Evolutionary conservation across 192 early-diverging fungal species (phyloP).

Genomic region (Coemansia furcata): DNA sequence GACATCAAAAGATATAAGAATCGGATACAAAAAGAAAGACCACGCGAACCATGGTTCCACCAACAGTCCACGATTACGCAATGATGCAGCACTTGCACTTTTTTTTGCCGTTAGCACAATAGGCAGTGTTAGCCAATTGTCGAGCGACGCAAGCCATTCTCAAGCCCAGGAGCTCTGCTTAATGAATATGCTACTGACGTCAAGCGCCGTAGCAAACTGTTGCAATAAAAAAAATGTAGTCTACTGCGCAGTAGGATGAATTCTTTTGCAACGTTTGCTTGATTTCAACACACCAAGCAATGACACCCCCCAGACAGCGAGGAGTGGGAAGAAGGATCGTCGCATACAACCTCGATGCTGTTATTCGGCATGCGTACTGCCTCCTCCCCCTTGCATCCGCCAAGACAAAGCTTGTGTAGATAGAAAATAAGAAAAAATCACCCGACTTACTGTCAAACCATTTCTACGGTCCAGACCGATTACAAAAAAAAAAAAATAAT

Average conservation of each 20-base stretch:
- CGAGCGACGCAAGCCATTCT: neutral
- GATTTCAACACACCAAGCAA: neutral
- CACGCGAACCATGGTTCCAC: neutral
- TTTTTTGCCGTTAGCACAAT: neutral
- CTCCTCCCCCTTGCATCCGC: neutral
- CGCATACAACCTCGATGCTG: neutral
- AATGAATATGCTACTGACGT: conserved; percentile 3
- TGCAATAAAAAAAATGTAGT: neutral
- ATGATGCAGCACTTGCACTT: neutral
- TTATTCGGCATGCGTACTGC: neutral
- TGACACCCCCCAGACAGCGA: neutral
- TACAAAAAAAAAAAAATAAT: conserved; percentile 9
- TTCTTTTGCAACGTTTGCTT: neutral
- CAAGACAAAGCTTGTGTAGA: neutral
- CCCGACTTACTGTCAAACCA: neutral
- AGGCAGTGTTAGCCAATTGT: neutral
- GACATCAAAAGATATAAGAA: neutral
- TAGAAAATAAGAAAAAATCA: neutral
- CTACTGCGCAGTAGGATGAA: neutral
- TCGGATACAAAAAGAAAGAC: neutral
- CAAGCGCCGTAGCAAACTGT: neutral
- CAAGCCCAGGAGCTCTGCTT: neutral
- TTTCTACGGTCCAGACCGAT: neutral
- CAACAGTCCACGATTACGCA: neutral
- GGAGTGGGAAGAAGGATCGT: neutral